Percentiles rank a stretch among this genome's conserved stretches.
These are phyloP conservation scores for Arabidopsis suecica DNA, from an alignment of 345 rosid genomes.

Conservation along the genomic window DNA sequence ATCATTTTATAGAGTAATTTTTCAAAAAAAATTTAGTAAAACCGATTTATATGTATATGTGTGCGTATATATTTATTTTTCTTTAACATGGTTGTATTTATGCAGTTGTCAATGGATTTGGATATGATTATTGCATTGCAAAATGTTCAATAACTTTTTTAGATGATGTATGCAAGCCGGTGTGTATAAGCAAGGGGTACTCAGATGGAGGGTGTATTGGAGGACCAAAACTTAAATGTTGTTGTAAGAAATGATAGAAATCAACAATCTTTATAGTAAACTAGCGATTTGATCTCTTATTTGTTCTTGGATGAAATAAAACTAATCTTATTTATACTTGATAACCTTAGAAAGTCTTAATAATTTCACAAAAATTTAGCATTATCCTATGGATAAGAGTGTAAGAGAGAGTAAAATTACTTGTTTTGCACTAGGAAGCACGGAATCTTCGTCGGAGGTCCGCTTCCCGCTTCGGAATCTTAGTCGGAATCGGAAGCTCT, in stretches of 20 bases:
- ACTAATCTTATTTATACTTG: neutral
- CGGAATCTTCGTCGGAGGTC: no score
- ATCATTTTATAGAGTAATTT: neutral
- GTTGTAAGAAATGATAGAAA: neutral
- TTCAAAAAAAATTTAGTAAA: neutral
- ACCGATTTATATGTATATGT: neutral
- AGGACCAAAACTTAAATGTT: neutral
- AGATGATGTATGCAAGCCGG: neutral
- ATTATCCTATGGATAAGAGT: no score
- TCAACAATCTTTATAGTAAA: neutral
- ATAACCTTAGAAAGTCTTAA: no score
- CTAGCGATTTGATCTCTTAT: neutral
- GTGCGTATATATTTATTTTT: neutral
- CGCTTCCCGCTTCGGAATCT: no score
- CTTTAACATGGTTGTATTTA: slow-evolving; percentile 1
- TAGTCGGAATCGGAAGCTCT: no score
- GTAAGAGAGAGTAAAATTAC: no score
- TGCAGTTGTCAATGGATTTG: neutral
- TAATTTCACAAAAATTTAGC: no score
- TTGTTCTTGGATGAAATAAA: neutral
- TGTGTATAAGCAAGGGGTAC: neutral
- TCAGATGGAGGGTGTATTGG: slow-evolving; percentile 8
- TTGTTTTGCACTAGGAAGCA: no score
- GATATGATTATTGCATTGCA: neutral
- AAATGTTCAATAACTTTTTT: neutral